phyloP scores from a whole-genome alignment of 306 rosid species.

The Luffa aegyptiaca region DNA sequence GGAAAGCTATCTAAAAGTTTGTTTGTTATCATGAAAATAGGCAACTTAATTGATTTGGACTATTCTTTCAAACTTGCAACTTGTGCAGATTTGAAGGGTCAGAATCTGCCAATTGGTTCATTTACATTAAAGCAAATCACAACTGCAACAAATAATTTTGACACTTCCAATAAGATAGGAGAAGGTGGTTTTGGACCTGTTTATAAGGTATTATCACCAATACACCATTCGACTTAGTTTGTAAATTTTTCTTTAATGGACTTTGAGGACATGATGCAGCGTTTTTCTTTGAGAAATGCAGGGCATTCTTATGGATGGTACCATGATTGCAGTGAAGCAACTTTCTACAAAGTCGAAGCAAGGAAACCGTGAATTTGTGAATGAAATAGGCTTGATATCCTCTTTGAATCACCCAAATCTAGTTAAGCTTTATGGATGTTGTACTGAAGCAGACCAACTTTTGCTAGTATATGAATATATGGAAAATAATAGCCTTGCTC shows the following conservation, averaged over 20 bases:
- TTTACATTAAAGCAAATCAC: slow-evolving; percentile 28
- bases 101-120: background rate
- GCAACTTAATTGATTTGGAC: background rate
- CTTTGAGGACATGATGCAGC: background rate
- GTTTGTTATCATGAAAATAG: background rate
- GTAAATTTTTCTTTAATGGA: too few relatives aligned
- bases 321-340: background rate
- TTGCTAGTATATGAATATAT: too few relatives aligned
- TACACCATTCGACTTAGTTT: too few relatives aligned
- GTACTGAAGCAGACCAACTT: background rate
- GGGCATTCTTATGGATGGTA: background rate
- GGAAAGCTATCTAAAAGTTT: too few relatives aligned
- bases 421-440: background rate
- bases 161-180: too few relatives aligned
- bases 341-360: background rate
- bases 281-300: background rate
- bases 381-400: background rate
- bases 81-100: background rate
- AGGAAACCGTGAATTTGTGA: background rate
- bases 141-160: slow-evolving; percentile 11
- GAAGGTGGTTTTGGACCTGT: too few relatives aligned
- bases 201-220: slow-evolving; percentile 10
- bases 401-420: background rate
- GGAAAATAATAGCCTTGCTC: background rate
- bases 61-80: background rate